Conservation (phyloP, 1,139 yeast genomes). For the Zygosaccharomyces pseudobailii region DNA sequence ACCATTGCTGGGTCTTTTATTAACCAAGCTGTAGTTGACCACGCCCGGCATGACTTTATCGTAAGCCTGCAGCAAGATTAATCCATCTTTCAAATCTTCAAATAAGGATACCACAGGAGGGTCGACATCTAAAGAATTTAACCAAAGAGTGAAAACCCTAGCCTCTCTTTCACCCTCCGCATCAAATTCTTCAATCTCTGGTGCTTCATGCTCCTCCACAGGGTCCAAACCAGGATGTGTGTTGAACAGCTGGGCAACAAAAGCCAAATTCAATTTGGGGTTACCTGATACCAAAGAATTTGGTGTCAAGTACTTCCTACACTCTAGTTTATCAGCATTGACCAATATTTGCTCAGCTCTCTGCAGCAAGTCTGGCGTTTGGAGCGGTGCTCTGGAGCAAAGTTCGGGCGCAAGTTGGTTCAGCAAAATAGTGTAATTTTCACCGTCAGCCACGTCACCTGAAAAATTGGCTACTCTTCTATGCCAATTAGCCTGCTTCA, state of each 20-base stretch:
- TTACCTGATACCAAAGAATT: conserved; percentile 91
- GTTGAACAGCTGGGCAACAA: conserved; percentile 94
- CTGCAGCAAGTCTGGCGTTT: conserved; percentile 61
- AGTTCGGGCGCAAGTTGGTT: conserved; percentile 81
- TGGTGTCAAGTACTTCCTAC: conserved; percentile 93
- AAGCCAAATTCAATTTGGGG: conserved; percentile 92
- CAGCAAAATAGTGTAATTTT: conserved; percentile 83
- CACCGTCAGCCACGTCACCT: conserved; percentile 89
- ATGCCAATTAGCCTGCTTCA: conserved; percentile 87
- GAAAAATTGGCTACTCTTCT: conserved; percentile 84
- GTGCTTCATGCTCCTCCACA: conserved; percentile 83
- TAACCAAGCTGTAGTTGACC: conserved; percentile 74
- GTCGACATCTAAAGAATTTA: conserved; percentile 91
- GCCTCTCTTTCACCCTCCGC: conserved; percentile 99
- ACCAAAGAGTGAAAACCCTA: conserved; percentile 95
- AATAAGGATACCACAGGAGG: conserved; percentile 89
- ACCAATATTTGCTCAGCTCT: conserved; percentile 84
- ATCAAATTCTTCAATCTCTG: conserved; percentile 88
- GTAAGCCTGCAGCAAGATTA: conserved; percentile 81
- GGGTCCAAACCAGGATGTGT: conserved; percentile 97
- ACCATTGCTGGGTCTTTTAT: conserved; percentile 73
- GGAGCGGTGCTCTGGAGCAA: conserved; percentile 79
- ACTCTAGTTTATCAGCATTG: conserved; percentile 86
- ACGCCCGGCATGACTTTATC: conserved; percentile 95
- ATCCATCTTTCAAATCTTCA: conserved; percentile 94